Evolutionary conservation across 805 yeast genomes (phyloP).

Genomic region (Kodamaea kakaduensis): DNA sequence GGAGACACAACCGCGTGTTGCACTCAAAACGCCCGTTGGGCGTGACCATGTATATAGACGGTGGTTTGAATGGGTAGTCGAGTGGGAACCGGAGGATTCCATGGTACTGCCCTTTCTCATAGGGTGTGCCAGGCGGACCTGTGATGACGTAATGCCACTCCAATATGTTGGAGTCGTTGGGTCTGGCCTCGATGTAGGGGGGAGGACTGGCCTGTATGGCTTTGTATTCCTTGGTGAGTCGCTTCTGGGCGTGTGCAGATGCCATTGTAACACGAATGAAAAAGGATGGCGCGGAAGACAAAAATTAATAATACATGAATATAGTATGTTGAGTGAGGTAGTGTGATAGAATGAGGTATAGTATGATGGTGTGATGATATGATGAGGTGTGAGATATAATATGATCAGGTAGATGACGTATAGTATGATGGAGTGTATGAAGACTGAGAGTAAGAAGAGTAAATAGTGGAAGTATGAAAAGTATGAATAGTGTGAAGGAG

Average conservation of each 20-base stretch:
- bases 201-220: slow-evolving; percentile 74
- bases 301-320: too few relatives aligned
- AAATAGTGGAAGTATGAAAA: too few relatives aligned
- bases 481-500: too few relatives aligned
- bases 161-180: slow-evolving; percentile 79
- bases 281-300: too few relatives aligned
- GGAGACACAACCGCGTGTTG: slow-evolving; percentile 76
- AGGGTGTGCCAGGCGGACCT: slow-evolving; percentile 90
- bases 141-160: slow-evolving; percentile 93
- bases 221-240: slow-evolving; percentile 78
- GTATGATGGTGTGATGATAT: too few relatives aligned
- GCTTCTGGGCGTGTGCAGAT: slow-evolving; percentile 37
- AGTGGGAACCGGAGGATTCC: slow-evolving; percentile 80
- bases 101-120: slow-evolving; percentile 82
- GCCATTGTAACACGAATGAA: too few relatives aligned
- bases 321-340: too few relatives aligned
- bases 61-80: slow-evolving; percentile 90
- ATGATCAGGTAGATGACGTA: too few relatives aligned
- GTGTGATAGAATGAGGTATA: too few relatives aligned
- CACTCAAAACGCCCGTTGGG: slow-evolving; percentile 86
- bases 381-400: too few relatives aligned
- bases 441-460: too few relatives aligned
- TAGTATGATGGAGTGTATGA: too few relatives aligned
- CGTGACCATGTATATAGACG: slow-evolving; percentile 82
- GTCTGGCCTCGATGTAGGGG: slow-evolving; percentile 79